Evolutionary conservation across 805 yeast genomes (phyloP).

Genomic region (Schizosaccharomyces osmophilus): DNA sequence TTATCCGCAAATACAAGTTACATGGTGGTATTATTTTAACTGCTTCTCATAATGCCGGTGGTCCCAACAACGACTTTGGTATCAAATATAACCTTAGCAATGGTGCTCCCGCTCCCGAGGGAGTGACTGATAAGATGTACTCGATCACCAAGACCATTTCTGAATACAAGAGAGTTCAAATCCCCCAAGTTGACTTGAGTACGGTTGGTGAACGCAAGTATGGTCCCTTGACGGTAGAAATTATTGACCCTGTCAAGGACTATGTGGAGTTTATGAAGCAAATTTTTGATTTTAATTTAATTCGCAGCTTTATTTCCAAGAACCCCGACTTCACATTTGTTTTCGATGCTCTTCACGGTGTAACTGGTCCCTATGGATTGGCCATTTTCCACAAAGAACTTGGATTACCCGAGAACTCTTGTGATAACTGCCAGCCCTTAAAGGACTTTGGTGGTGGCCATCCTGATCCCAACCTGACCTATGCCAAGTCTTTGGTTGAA

Average conservation of each 20-base stretch:
- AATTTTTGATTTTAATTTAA: conserved; percentile 70
- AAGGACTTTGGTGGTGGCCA: conserved; percentile 94
- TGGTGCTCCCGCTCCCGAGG: conserved; percentile 97
- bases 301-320: conserved; percentile 36
- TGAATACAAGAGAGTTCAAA: conserved; percentile 33
- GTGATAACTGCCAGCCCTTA: conserved; percentile 58
- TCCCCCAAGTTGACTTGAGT: conserved; percentile 41
- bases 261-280: conserved; percentile 57
- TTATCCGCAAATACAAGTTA: conserved; percentile 43
- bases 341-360: conserved; percentile 83
- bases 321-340: conserved; percentile 42
- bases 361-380: conserved; percentile 87
- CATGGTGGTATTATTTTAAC: conserved; percentile 93
- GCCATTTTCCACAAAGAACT: conserved; percentile 66
- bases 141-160: conserved; percentile 36
- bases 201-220: conserved; percentile 27
- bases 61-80: conserved; percentile 66
- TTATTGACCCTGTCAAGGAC: conserved; percentile 58
- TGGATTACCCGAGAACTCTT: conserved; percentile 40
- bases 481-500: conserved; percentile 68
- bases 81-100: conserved; percentile 83
- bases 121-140: conserved; percentile 70
- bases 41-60: conserved; percentile 96
- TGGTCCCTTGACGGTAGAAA: conserved; percentile 48
- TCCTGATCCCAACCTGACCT: conserved; percentile 93